A percentile compares a stretch with the other conserved stretches of the same genome.
These are phyloP conservation scores for Eucalyptus regnans DNA, from an alignment of 345 rosid genomes.

Conservation along the genomic window DNA sequence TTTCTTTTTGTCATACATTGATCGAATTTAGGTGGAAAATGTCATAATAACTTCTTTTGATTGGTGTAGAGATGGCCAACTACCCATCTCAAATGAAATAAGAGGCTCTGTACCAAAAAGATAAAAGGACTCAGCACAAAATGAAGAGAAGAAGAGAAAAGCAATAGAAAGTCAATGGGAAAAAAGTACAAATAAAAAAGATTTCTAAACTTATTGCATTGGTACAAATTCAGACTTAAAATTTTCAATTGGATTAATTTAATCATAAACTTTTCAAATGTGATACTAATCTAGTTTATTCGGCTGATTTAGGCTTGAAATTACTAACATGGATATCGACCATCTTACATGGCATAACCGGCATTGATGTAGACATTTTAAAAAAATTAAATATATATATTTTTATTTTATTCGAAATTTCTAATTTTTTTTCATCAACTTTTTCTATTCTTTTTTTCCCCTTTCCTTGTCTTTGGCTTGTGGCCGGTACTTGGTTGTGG, in stretches of 20 bases:
- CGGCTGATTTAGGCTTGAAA: fast-evolving
- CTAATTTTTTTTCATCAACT: not conserved
- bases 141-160: not conserved
- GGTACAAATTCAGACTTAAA: no score
- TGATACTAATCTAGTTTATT: no score
- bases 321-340: no score
- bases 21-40: not conserved
- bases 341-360: fast-evolving
- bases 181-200: not conserved
- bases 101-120: not conserved
- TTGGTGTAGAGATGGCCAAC: not conserved
- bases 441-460: not conserved
- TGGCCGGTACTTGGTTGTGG: not conserved
- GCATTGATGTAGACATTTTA: fast-evolving
- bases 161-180: not conserved
- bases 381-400: no score
- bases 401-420: no score
- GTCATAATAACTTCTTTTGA: not conserved
- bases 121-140: not conserved
- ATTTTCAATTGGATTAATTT: no score
- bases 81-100: not conserved
- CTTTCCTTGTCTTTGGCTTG: not conserved
- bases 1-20: not conserved
- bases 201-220: no score
- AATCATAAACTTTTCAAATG: no score